Percentiles rank a stretch among this genome's conserved stretches.
These are phyloP conservation scores for Breviolum minutum DNA, from an alignment of 73 alveolate genomes.

Conservation along the genomic window DNA sequence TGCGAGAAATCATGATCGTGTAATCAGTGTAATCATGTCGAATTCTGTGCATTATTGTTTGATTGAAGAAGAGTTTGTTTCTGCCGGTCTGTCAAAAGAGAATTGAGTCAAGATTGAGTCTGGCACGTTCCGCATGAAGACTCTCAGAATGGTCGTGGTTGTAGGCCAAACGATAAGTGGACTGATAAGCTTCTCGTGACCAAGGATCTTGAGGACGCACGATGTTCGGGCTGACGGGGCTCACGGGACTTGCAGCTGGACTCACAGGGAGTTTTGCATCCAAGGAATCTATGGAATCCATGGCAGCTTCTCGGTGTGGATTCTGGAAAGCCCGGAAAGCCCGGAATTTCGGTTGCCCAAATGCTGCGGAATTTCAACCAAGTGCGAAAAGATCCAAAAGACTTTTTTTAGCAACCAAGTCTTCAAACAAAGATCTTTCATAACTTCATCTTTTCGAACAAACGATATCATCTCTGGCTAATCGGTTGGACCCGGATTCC, in stretches of 20 bases:
- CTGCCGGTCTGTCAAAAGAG: too few species aligned
- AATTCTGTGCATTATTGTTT: too few species aligned
- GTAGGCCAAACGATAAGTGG: slow-evolving; percentile 63
- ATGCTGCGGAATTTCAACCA: not conserved
- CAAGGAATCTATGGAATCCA: slow-evolving; percentile 4
- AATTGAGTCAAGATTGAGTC: not conserved
- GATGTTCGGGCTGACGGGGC: not conserved
- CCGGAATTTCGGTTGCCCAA: not conserved
- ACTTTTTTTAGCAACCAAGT: too few species aligned
- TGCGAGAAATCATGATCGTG: not conserved
- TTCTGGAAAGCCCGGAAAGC: not conserved
- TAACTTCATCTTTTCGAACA: too few species aligned
- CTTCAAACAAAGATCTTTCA: too few species aligned
- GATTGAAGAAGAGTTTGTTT: too few species aligned
- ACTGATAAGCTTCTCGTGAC: slow-evolving; percentile 31
- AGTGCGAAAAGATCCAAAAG: too few species aligned
- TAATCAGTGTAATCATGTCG: not conserved
- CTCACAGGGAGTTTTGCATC: not conserved
- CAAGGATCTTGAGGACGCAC: not conserved
- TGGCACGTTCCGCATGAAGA: slow-evolving; percentile 10
- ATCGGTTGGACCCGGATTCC: too few species aligned
- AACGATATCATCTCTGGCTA: too few species aligned
- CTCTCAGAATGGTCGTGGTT: slow-evolving; percentile 6
- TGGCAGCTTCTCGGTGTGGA: not conserved
- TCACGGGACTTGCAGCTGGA: not conserved